Base-by-base conservation (phyloP, 805 yeast genomes). In the Hanseniaspora taiwanica region DNA sequence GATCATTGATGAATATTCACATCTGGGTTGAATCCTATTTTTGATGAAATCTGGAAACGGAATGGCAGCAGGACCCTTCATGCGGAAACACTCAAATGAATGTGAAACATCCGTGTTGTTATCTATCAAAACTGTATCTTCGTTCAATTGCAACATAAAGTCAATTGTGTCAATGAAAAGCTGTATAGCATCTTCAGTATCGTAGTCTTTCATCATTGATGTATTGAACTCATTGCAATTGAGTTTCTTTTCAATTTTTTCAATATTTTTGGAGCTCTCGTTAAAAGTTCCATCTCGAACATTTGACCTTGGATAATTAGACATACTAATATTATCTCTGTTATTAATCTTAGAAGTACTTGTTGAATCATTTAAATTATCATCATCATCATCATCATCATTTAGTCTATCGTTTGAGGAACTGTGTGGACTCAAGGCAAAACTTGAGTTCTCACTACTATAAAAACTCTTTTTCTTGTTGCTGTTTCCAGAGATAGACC, bases 61-160 rank as follows among this genome's bases (percentile, higher is more conserved):
- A 14, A 58, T 39, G 2, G 57, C 43, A 1, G 62, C 59, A 2
- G 48, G 35, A 33, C 54, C 52, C 36, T 56, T 55, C 62, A 58
- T 58, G 14, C 23, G 38, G 40, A 55, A 58, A 4, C 12, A 10
- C n/a, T 29, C 33, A 29, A 29, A 29, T 18, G 18, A n/a, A 6
- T 29, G 18, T 4, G 13, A n/a, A 6, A 29, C 14, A 13, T 4
- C 13, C 6, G 33, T n/a, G 33, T 16, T 7, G 9, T 29, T 16
- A 10, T 33, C 12, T 7, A 19, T 4, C 9, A 33, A 18, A 33
- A 19, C 10, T 18, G 9, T 17, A 3, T n/a, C n/a, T n/a, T n/a
- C n/a, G n/a, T n/a, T n/a, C 12, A 50, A 35, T 8, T 39, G 33
- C 18, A 40, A 36, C 12, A 50, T 37, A 21, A 43, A 35, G 18